Percentiles rank a stretch among this genome's conserved stretches.
phyloP scores from a whole-genome alignment of 257 asterid genomes.

The Ilex asprella region DNA sequence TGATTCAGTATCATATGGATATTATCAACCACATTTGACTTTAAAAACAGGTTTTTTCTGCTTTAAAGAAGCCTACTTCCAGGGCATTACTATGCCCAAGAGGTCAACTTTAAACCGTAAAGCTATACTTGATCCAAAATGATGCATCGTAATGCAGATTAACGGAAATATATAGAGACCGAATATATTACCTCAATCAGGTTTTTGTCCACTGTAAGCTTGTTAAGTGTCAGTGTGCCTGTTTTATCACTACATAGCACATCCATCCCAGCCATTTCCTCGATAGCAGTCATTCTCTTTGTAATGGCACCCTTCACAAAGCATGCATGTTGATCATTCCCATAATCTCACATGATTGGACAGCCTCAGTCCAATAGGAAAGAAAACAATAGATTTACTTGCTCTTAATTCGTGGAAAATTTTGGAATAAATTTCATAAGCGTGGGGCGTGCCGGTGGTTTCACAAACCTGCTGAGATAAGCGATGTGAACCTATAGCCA shows the following conservation, averaged over 20 bases:
- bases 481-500: conserved; percentile 40
- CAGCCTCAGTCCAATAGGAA: too few species aligned
- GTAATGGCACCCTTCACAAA: conserved; percentile 34
- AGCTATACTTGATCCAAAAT: not conserved
- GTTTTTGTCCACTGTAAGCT: conserved; percentile 33
- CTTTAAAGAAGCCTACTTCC: too few species aligned
- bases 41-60: too few species aligned
- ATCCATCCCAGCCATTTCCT: conserved; percentile 47
- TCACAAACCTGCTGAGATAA: conserved; percentile 29
- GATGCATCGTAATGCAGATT: not conserved
- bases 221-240: conserved; percentile 35
- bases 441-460: too few species aligned
- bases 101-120: not conserved
- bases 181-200: conserved; percentile 25
- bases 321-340: not conserved
- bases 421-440: too few species aligned
- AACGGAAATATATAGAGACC: not conserved
- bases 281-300: conserved; percentile 38
- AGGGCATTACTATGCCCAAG: not conserved
- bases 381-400: too few species aligned
- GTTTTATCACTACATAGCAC: conserved; percentile 40
- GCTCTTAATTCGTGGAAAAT: too few species aligned
- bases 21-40: too few species aligned
- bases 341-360: not conserved
- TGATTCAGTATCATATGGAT: too few species aligned